A percentile compares a stretch with the other conserved stretches of the same genome.
Conservation (phyloP, 306 rosid genomes). For the Acacia confusa region DNA sequence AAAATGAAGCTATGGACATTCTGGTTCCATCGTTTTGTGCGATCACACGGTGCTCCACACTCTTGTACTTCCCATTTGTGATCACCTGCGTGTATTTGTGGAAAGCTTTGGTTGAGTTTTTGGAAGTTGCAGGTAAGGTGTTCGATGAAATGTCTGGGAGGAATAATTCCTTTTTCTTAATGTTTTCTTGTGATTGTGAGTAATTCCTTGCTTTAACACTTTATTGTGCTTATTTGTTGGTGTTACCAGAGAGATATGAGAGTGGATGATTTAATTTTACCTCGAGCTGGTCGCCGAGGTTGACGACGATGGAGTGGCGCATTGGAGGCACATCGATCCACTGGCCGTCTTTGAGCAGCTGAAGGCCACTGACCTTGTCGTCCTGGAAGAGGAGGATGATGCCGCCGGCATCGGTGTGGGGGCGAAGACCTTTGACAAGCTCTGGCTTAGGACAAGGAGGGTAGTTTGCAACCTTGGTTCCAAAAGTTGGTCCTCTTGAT, state of each 20-base stretch:
- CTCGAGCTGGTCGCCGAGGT: slow-evolving; percentile 10
- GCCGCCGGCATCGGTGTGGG: slow-evolving; percentile 8
- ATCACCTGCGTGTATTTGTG: background rate
- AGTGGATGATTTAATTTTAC: background rate
- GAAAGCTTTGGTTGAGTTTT: background rate
- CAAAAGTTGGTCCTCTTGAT: slow-evolving; percentile 1
- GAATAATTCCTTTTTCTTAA: background rate
- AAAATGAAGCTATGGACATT: slow-evolving; percentile 8
- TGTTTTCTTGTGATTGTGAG: background rate
- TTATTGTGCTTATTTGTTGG: background rate
- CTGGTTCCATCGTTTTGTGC: background rate
- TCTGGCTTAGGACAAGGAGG: slow-evolving; percentile 2
- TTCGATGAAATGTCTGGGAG: background rate
- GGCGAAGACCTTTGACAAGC: background rate
- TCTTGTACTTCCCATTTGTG: slow-evolving; percentile 9
- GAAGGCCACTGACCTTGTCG: background rate
- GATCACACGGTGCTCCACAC: slow-evolving; percentile 1
- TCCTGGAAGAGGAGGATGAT: slow-evolving; percentile 5
- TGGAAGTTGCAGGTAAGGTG: background rate
- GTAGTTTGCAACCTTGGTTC: slow-evolving; percentile 7
- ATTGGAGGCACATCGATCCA: slow-evolving; percentile 9
- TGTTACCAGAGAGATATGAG: too few relatives aligned
- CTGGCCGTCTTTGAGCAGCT: background rate
- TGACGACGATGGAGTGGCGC: slow-evolving; percentile 9
- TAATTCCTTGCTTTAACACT: background rate